Evolutionary conservation across 2,329 filamentous ascomycete species (phyloP).

Genomic region (Stemphylium lycopersici): DNA sequence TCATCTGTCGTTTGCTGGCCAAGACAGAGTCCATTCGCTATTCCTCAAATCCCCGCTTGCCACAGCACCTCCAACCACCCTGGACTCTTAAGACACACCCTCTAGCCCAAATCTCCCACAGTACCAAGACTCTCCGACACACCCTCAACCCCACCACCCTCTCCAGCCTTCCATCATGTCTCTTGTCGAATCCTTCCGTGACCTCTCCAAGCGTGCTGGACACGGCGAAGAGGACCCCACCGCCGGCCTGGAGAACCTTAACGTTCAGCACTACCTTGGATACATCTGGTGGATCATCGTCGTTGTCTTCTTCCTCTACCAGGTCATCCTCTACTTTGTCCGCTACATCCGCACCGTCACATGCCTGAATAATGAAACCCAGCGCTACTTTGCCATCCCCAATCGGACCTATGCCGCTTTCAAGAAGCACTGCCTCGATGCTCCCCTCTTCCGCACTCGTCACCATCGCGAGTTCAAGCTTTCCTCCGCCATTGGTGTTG

Average conservation of each 20-base stretch:
- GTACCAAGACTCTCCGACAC: slow-evolving; percentile 2
- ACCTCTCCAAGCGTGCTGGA: slow-evolving; percentile 31
- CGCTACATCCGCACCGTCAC: slow-evolving; percentile 75
- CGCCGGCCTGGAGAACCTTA: slow-evolving; percentile 40
- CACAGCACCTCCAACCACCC: slow-evolving; percentile 22
- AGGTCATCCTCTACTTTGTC: slow-evolving; percentile 64
- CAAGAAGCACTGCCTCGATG: slow-evolving; percentile 55
- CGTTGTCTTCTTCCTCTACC: slow-evolving; percentile 69
- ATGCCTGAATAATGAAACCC: slow-evolving; percentile 77
- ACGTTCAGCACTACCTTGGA: slow-evolving; percentile 47
- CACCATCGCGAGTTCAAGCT: slow-evolving; percentile 60
- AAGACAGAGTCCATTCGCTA: slow-evolving; percentile 45
- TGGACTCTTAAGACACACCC: slow-evolving; percentile 29
- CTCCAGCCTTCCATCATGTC: slow-evolving; percentile 30
- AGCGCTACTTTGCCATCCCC: slow-evolving; percentile 76
- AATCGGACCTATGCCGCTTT: slow-evolving; percentile 56
- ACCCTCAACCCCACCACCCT: slow-evolving; percentile 1
- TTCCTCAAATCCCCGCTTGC: slow-evolving; percentile 28
- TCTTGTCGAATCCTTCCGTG: slow-evolving; percentile 23
- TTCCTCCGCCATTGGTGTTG: slow-evolving; percentile 56
- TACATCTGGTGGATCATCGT: slow-evolving; percentile 66
- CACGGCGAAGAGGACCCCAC: slow-evolving; percentile 30
- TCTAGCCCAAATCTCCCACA: slow-evolving; percentile 7
- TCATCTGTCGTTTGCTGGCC: slow-evolving; percentile 48
- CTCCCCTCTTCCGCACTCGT: slow-evolving; percentile 55